Conservation (phyloP, 768 basidiomycete genomes). For the Phlebiopsis flavidoalba region DNA sequence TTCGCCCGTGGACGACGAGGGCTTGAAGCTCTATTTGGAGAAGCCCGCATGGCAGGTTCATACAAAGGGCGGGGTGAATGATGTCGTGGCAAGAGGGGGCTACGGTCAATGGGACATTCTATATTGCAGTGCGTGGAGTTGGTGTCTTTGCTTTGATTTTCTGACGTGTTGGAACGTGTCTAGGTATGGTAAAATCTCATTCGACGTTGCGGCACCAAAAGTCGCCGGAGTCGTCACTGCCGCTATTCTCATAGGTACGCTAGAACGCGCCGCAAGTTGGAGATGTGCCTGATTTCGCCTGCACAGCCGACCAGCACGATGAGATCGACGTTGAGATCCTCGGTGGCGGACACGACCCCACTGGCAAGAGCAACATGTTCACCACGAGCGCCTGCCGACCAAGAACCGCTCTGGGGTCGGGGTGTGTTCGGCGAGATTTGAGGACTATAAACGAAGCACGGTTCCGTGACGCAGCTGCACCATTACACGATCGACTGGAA, state of each 20-base stretch:
- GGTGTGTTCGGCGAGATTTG: slow-evolving; percentile 31
- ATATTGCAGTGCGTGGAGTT: slow-evolving; percentile 24
- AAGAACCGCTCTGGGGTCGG: slow-evolving; percentile 32
- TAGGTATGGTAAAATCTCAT: slow-evolving; percentile 33
- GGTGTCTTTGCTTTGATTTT: background rate
- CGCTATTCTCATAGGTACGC: slow-evolving; percentile 34
- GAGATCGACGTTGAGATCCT: slow-evolving; percentile 41
- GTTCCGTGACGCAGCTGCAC: slow-evolving; percentile 21
- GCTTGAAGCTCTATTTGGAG: slow-evolving; percentile 29
- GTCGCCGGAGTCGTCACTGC: slow-evolving; percentile 35
- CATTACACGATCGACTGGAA: slow-evolving; percentile 38
- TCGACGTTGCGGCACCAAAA: slow-evolving; percentile 27
- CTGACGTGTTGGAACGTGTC: background rate
- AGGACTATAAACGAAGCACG: slow-evolving; percentile 21
- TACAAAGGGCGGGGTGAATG: slow-evolving; percentile 30
- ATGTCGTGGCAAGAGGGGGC: slow-evolving; percentile 32
- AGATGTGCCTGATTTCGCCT: background rate
- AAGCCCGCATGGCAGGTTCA: slow-evolving; percentile 27
- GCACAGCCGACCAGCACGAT: slow-evolving; percentile 20
- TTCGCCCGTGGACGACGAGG: slow-evolving; percentile 21
- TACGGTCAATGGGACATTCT: slow-evolving; percentile 37
- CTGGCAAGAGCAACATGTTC: slow-evolving; percentile 37
- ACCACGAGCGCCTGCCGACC: slow-evolving; percentile 26
- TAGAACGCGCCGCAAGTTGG: no score
- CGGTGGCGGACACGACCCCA: slow-evolving; percentile 27